Evolutionary conservation across 495 filamentous ascomycete genomes (phyloP).

Genomic region (Chaetomidium leptoderma): DNA sequence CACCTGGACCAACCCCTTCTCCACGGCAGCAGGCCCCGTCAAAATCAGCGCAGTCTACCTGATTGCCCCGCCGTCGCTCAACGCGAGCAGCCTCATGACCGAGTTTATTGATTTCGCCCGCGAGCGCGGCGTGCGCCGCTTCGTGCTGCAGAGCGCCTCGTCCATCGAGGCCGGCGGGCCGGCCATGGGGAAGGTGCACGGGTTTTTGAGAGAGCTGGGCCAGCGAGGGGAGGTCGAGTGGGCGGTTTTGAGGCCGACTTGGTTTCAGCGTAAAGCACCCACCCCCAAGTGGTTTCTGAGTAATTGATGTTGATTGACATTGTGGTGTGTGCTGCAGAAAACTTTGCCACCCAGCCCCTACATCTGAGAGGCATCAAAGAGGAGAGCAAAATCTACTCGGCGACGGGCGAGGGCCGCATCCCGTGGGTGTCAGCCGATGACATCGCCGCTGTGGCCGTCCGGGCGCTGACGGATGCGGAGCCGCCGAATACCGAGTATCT

Average conservation of each 20-base stretch:
- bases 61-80: slow-evolving; percentile 29
- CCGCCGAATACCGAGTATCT: slow-evolving; percentile 43
- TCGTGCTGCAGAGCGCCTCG: slow-evolving; percentile 43
- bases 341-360: slow-evolving; percentile 30
- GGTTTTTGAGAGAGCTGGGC: slow-evolving; percentile 38
- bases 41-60: slow-evolving; percentile 36
- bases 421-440: slow-evolving; percentile 47
- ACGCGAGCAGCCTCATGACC: slow-evolving; percentile 30
- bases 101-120: slow-evolving; percentile 40
- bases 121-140: slow-evolving; percentile 36
- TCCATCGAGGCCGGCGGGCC: slow-evolving; percentile 35
- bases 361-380: slow-evolving; percentile 35
- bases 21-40: not conserved
- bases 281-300: too few species aligned
- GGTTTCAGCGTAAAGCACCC: slow-evolving; percentile 49
- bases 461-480: slow-evolving; percentile 37
- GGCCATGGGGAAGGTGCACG: slow-evolving; percentile 36
- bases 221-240: slow-evolving; percentile 38
- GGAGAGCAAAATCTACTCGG: slow-evolving; percentile 44
- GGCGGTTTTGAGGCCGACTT: slow-evolving; percentile 41
- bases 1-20: slow-evolving; percentile 39
- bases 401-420: slow-evolving; percentile 42
- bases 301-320: not conserved
- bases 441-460: slow-evolving; percentile 45
- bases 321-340: slow-evolving; percentile 22